phyloP scores from a whole-genome alignment of 108 stramenopile genomes.

The Mediolabrus comicus region DNA sequence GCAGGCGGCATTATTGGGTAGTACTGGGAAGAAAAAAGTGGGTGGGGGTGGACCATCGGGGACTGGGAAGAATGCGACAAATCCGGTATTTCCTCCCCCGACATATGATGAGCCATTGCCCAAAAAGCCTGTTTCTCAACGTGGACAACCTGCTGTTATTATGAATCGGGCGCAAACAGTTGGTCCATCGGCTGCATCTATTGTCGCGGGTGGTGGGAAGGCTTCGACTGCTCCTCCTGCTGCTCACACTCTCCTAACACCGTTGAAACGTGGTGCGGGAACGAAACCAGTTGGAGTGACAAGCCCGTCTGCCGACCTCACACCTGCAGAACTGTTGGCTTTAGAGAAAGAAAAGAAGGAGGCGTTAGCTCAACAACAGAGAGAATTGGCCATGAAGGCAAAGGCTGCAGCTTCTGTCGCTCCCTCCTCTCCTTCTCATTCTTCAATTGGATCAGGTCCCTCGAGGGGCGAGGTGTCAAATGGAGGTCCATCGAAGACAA shows the following conservation, averaged over 20 bases:
- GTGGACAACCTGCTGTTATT: conserved; percentile 20
- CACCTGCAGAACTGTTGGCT: conserved; percentile 38
- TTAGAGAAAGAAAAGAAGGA: conserved; percentile 35
- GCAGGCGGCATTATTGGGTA: conserved; percentile 54
- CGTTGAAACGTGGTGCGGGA: conserved; percentile 60
- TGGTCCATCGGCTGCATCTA: conserved; percentile 64
- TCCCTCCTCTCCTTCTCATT: conserved; percentile 21
- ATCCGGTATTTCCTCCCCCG: conserved; percentile 84
- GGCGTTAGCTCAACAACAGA: conserved; percentile 34
- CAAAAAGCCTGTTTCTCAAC: conserved; percentile 31
- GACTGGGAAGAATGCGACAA: conserved; percentile 64
- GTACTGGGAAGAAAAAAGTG: conserved; percentile 49
- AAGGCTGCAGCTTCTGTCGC: conserved; percentile 5
- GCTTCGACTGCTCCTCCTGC: conserved; percentile 31
- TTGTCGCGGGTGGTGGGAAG: conserved; percentile 68
- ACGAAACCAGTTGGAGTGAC: conserved; percentile 30
- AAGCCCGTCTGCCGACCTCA: conserved; percentile 38
- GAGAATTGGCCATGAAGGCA: conserved; percentile 11
- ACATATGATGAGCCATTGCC: conserved; percentile 80
- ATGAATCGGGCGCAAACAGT: conserved; percentile 5
- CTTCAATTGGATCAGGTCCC: conserved; percentile 29
- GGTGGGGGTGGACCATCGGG: conserved; percentile 89
- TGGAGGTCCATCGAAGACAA: conserved; percentile 1
- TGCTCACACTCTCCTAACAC: conserved; percentile 75
- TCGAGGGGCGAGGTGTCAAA: conserved; percentile 20